These are phyloP conservation scores for Paramecium sexaurelia DNA, from an alignment of 73 alveolate genomes.

Conservation along the genomic window DNA sequence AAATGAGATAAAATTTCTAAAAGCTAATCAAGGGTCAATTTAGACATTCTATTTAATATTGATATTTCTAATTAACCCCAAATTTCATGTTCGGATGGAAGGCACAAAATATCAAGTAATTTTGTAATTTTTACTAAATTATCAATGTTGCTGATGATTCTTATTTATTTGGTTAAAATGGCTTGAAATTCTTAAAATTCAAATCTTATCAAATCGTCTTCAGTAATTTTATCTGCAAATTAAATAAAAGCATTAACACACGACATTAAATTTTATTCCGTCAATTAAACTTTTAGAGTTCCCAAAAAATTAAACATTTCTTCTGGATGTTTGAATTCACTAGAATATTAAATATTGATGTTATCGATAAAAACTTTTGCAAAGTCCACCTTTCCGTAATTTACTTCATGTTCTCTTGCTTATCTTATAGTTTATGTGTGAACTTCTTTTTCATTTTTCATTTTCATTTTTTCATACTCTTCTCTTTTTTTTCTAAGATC, in stretches of 20 bases:
- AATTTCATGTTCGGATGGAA: slow-evolving; percentile 23
- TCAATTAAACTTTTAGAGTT: neutral
- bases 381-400: slow-evolving; percentile 34
- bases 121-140: neutral
- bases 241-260: slow-evolving; percentile 13
- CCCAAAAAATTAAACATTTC: slow-evolving; percentile 30
- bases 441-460: slow-evolving; percentile 31
- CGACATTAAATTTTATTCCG: slow-evolving; percentile 14
- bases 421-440: slow-evolving; percentile 18
- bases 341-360: neutral
- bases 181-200: slow-evolving; percentile 22
- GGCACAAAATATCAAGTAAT: slow-evolving; percentile 18
- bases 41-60: neutral
- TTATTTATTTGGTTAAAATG: neutral
- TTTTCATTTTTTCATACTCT: slow-evolving; percentile 47
- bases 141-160: neutral
- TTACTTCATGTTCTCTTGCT: slow-evolving; percentile 43
- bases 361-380: slow-evolving; percentile 35
- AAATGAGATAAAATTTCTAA: neutral
- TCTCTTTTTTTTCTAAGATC: slow-evolving; percentile 38
- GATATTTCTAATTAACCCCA: slow-evolving; percentile 39
- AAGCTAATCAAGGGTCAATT: neutral
- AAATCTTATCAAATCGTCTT: slow-evolving; percentile 15
- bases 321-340: slow-evolving; percentile 47
- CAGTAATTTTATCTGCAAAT: neutral